Evolutionary conservation across 805 yeast species (phyloP).

Genomic region (Starmera quercuum): DNA sequence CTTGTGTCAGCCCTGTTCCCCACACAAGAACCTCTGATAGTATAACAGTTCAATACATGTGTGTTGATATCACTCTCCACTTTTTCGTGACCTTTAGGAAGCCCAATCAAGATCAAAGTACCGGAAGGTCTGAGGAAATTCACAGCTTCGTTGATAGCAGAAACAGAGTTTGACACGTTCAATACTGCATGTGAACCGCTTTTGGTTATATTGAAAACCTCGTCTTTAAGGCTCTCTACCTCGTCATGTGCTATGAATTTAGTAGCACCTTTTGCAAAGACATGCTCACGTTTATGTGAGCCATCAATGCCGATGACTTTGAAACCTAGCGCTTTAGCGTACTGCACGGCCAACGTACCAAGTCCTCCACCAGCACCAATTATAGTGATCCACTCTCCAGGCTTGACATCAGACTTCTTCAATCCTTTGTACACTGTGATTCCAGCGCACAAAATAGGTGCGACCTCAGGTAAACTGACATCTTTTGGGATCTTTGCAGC

Average conservation of each 20-base stretch:
- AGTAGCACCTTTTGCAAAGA: no score
- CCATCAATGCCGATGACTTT: conserved; percentile 60
- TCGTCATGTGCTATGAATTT: no score
- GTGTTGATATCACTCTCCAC: conserved; percentile 45
- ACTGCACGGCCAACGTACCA: conserved; percentile 61
- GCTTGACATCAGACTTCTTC: conserved; percentile 54
- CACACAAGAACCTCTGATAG: conserved; percentile 67
- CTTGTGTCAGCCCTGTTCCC: no score
- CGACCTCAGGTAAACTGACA: conserved; percentile 57
- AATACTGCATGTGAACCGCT: conserved; percentile 68
- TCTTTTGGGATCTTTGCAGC: conserved; percentile 66
- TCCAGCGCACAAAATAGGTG: conserved; percentile 82
- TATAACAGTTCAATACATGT: conserved; percentile 8
- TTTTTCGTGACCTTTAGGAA: conserved; percentile 65
- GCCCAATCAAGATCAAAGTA: conserved; percentile 58
- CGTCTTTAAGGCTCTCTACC: no score
- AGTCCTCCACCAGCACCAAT: conserved; percentile 71
- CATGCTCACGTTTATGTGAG: no score
- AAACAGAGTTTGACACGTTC: conserved; percentile 55
- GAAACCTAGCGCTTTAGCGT: conserved; percentile 62
- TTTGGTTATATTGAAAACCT: no score
- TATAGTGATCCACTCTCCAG: conserved; percentile 63
- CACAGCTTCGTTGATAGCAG: conserved; percentile 50
- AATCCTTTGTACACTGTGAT: conserved; percentile 79
- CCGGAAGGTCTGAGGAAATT: conserved; percentile 55